Percentiles rank a stretch among this genome's conserved stretches.
Conservation (phyloP, 805 yeast species). For the Saturnispora dispora region DNA sequence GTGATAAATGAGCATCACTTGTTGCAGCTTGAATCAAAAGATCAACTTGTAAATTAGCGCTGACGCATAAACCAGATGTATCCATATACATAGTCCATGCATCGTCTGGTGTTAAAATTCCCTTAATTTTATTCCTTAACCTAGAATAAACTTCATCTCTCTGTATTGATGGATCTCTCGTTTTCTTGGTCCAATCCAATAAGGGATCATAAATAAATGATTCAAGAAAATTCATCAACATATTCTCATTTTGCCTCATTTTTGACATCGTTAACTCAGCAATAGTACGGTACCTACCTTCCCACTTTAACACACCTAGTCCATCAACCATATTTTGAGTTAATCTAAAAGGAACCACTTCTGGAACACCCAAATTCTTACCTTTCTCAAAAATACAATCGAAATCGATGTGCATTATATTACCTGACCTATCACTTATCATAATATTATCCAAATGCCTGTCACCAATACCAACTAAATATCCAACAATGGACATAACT, state of each 20-base stretch:
- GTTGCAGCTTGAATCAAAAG: conserved; percentile 77
- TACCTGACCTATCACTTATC: conserved; percentile 64
- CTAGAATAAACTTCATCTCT: conserved; percentile 52
- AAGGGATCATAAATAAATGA: conserved; percentile 90
- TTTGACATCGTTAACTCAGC: conserved; percentile 76
- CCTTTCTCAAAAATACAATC: conserved; percentile 93
- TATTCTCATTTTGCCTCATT: conserved; percentile 69
- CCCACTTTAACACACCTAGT: conserved; percentile 73
- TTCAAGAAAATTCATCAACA: conserved; percentile 83
- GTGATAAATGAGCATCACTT: conserved; percentile 57
- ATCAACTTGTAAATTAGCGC: conserved; percentile 90
- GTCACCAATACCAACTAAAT: conserved; percentile 89
- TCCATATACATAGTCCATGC: conserved; percentile 28
- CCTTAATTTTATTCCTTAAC: conserved; percentile 73
- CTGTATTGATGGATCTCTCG: conserved; percentile 21
- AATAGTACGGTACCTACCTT: conserved; percentile 78
- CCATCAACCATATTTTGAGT: conserved; percentile 88
- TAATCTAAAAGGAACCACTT: conserved; percentile 86
- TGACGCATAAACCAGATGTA: conserved; percentile 62
- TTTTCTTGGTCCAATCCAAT: conserved; percentile 53
- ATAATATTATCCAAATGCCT: conserved; percentile 91
- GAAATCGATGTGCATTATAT: conserved; percentile 87
- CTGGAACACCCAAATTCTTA: conserved; percentile 67
- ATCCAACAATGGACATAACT: conserved; percentile 97
- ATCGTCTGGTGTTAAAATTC: conserved; percentile 64